Conservation (phyloP, 768 basidiomycete genomes). For the Tremella fuciformis region DNA sequence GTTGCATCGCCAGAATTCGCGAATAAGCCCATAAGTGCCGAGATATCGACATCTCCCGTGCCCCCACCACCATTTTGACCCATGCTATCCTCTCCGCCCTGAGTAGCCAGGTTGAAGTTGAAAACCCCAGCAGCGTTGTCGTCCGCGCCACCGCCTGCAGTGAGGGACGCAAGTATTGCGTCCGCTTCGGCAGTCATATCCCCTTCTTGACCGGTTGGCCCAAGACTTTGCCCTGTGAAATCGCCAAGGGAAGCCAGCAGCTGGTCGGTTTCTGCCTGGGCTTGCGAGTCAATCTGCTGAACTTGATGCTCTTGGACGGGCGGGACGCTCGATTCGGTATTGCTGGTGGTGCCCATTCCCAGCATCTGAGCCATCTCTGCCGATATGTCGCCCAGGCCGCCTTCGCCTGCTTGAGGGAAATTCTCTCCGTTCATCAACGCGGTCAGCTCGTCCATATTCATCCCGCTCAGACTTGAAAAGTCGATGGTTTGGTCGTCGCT, state of each 20-base stretch:
- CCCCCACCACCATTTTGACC: neutral
- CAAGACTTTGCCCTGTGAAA: too few relatives aligned
- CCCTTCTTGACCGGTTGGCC: too few relatives aligned
- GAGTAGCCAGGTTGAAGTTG: neutral
- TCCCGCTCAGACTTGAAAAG: neutral
- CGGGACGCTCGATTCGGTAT: neutral
- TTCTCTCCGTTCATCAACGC: conserved; percentile 20
- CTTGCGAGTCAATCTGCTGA: neutral
- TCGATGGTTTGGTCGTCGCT: conserved; percentile 11
- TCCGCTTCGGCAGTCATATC: neutral
- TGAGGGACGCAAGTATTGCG: neutral
- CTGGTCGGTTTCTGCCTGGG: conserved; percentile 8
- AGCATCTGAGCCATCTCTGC: neutral
- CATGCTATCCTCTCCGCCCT: neutral
- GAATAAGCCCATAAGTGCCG: conserved; percentile 3
- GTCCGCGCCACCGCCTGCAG: neutral
- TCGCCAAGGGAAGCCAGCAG: conserved; percentile 6
- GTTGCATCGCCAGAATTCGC: neutral
- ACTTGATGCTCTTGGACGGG: neutral
- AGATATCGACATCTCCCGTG: conserved; percentile 6
- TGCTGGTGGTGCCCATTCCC: neutral
- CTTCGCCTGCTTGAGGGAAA: neutral
- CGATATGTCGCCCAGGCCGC: neutral
- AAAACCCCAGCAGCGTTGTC: neutral
- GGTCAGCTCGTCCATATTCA: conserved; percentile 17